phyloP scores from a whole-genome alignment of 148 eudicot species.

The Linanthus parryae region DNA sequence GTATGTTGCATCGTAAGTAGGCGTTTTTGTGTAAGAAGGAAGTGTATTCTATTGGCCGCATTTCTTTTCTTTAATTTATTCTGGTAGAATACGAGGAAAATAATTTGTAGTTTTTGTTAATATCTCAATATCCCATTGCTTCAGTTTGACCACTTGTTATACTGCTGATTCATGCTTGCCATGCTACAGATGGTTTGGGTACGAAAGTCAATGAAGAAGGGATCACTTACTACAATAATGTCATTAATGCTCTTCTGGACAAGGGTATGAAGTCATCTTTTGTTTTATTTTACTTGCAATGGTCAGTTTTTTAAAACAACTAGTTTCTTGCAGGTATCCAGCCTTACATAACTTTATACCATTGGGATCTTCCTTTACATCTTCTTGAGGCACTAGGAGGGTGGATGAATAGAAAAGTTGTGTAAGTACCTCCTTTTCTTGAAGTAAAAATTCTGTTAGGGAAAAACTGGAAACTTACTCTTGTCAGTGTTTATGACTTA shows the following conservation, averaged over 20 bases:
- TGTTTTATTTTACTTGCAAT: constrained; percentile 3
- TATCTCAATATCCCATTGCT: not conserved
- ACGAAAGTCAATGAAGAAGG: constrained; percentile 67
- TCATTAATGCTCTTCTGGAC: constrained; percentile 60
- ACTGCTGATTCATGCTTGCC: too few relatives aligned
- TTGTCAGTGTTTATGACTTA: too few relatives aligned
- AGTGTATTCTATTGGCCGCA: too few relatives aligned
- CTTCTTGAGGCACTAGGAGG: constrained; percentile 73
- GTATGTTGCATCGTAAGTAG: too few relatives aligned
- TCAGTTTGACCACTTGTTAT: too few relatives aligned
- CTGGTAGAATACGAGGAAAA: not conserved
- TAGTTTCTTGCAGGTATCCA: constrained; percentile 47
- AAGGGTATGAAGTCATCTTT: constrained; percentile 34
- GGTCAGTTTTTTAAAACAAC: constrained; percentile 8
- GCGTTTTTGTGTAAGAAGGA: too few relatives aligned
- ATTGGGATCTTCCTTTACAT: constrained; percentile 86
- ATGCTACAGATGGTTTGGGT: constrained; percentile 78
- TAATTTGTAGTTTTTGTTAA: not conserved
- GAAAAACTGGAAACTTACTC: too few relatives aligned
- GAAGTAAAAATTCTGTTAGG: too few relatives aligned
- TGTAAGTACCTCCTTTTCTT: constrained; percentile 32
- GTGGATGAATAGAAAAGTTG: constrained; percentile 61
- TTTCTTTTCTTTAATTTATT: too few relatives aligned
- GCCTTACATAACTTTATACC: constrained; percentile 70
- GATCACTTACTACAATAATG: constrained; percentile 59